Conservation (phyloP, 2,329 filamentous ascomycete genomes). For the Fusarium floridanum region DNA sequence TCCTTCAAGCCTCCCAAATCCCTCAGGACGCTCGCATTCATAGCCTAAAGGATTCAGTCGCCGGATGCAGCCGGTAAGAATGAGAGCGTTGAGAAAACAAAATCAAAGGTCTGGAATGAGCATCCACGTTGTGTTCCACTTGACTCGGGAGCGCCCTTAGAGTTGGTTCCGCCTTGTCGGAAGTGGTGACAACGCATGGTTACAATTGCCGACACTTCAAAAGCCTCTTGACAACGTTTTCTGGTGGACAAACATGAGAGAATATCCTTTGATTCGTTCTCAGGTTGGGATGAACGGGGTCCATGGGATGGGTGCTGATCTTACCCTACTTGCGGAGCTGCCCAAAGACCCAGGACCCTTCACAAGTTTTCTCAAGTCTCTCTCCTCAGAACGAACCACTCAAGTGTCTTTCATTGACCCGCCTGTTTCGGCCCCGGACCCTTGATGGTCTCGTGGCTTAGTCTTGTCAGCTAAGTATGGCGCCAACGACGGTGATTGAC, state of each 20-base stretch:
- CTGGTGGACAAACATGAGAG: neutral
- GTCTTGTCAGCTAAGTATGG: neutral
- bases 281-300: slow-evolving; percentile 16
- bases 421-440: neutral
- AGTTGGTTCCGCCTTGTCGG: slow-evolving; percentile 3
- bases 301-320: neutral
- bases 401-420: neutral
- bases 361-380: neutral
- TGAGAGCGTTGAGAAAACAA: slow-evolving; percentile 8
- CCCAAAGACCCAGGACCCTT: neutral
- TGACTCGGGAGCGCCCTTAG: slow-evolving; percentile 1
- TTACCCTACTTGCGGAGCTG: slow-evolving; percentile 12
- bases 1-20: neutral
- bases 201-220: neutral
- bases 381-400: neutral
- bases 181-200: neutral
- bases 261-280: slow-evolving; percentile 9
- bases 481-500: neutral
- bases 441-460: neutral
- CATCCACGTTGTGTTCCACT: slow-evolving; percentile 15
- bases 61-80: slow-evolving; percentile 8
- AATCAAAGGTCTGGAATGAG: slow-evolving; percentile 17
- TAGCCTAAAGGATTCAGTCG: neutral
- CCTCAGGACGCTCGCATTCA: neutral
- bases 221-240: neutral